A percentile compares a stretch with the other conserved stretches of the same genome.
phyloP scores from a whole-genome alignment of 352 stramenopile species.

The Thalassiosira hispida region DNA sequence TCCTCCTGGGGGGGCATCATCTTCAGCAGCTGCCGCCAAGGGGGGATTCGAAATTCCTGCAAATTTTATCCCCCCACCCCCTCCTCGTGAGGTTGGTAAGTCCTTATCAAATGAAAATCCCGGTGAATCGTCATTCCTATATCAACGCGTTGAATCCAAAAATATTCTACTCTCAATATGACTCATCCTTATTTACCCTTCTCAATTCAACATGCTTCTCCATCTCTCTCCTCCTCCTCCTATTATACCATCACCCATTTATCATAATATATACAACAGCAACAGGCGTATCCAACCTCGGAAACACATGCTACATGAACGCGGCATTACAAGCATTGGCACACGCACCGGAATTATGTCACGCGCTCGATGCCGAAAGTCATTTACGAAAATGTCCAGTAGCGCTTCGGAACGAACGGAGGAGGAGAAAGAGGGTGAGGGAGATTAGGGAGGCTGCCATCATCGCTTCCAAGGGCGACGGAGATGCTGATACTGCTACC shows the following conservation, averaged over 20 bases:
- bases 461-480: conserved; percentile 2
- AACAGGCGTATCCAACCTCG: conserved; percentile 84
- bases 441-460: background rate
- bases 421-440: conserved; percentile 18
- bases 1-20: background rate
- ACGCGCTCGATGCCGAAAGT: conserved; percentile 75
- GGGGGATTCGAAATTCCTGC: conserved; percentile 11
- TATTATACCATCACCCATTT: background rate
- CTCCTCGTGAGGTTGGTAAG: conserved; percentile 22
- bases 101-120: too few species aligned
- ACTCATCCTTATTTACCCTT: too few species aligned
- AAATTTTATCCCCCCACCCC: conserved; percentile 23
- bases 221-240: background rate
- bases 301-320: conserved; percentile 91
- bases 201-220: background rate
- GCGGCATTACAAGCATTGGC: conserved; percentile 84
- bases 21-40: background rate
- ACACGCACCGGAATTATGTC: conserved; percentile 81
- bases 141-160: too few species aligned
- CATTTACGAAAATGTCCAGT: conserved; percentile 70
- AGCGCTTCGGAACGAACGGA: conserved; percentile 54
- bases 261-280: conserved; percentile 36
- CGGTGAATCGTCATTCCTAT: too few species aligned
- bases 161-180: too few species aligned
- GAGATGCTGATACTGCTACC: too few species aligned